Conservation (phyloP, 306 rosid genomes). For the Ziziphus jujuba region DNA sequence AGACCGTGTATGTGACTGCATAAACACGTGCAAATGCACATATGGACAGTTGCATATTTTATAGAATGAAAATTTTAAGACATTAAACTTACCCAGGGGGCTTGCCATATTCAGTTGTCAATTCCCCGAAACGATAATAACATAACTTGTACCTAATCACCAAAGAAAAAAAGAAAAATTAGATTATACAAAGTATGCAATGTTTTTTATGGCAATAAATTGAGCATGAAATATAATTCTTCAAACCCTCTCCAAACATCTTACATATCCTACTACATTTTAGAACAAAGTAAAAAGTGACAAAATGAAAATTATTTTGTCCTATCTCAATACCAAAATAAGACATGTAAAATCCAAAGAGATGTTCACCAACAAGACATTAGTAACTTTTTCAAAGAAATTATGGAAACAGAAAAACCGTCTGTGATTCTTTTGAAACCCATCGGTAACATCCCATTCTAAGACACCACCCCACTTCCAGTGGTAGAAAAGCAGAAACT, state of each 20-base stretch:
- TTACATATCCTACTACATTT: too few species aligned
- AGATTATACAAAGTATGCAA: neutral
- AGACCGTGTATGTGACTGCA: neutral
- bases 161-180: slow-evolving; percentile 13
- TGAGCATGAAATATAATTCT: neutral
- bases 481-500: too few species aligned
- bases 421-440: too few species aligned
- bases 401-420: too few species aligned
- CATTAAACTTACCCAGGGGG: slow-evolving; percentile 82
- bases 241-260: neutral
- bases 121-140: slow-evolving; percentile 96
- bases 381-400: too few species aligned
- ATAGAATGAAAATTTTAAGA: slow-evolving; percentile 1
- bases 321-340: too few species aligned
- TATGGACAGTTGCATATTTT: neutral
- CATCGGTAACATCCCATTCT: too few species aligned
- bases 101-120: slow-evolving; percentile 94
- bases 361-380: too few species aligned
- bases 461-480: too few species aligned
- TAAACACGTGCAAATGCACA: neutral
- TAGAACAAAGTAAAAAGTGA: too few species aligned
- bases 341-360: too few species aligned
- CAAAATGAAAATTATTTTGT: too few species aligned
- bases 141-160: slow-evolving; percentile 83
- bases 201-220: neutral